Base-by-base conservation (phyloP, 2,329 filamentous ascomycete species). In the Talaromyces rugulosus region DNA sequence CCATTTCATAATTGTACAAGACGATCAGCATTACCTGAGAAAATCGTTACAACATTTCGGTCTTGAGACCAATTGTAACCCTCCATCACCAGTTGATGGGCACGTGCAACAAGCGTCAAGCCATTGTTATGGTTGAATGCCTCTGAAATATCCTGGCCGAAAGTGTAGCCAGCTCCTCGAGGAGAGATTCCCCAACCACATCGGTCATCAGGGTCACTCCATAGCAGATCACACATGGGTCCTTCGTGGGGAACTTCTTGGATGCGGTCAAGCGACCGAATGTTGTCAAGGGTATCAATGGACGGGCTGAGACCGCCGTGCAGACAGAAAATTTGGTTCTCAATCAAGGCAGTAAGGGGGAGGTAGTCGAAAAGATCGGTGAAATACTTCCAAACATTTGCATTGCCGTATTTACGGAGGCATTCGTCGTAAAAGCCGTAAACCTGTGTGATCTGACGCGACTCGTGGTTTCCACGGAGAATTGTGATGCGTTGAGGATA, bases 341-440 rank as follows among this genome's bases (percentile, higher is more conserved):
- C 94, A 78, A 99, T 96, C 71, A 99, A 87, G 69, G 95, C 95
- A 67, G 94, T 97, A 69, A 99, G 87, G 68, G 95, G 94, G 44
- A 99, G 90, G 81, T 95, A 99, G 81, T 99, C 95, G 81, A 99
- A 99, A 60, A 99, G 89, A 78, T 99, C 94, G 74, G 93, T 97
- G 77, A 96, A 99, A 76, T 92, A 97, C 83, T 97, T 97, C 95
- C 95, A 99, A 66, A 99, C 95, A 70, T 96, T 98, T 65, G 95
- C 94, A 74, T 97, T 98, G 77, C 95, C 95, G 76, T 99, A 99
- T 82, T 99, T 99, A 76, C 93, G 91, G 71, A 98, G 87, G 77
- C 95, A 99, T 78, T 99, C 95, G 77, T 98, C 95, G 82, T 99
- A 99, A 82, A 99, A 99, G 65, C 95, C 95, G 77, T 99, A 99